Base-by-base conservation (phyloP, 2,329 filamentous ascomycete genomes). In the Emydomyces testavorans region DNA sequence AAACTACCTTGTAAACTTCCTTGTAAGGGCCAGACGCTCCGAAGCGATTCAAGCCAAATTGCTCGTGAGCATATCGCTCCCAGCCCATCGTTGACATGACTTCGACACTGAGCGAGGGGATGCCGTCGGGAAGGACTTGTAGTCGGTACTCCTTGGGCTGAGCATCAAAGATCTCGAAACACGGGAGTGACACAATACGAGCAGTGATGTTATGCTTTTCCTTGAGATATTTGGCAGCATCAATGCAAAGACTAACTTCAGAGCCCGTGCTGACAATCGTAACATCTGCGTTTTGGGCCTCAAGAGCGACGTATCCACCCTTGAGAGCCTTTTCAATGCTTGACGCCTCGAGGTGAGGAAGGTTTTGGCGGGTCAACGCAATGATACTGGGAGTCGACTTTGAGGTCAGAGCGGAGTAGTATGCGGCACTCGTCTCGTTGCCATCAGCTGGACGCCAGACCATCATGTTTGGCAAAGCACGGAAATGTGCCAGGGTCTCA, bases 1-100 rank as follows among this genome's bases (percentile, higher is more conserved):
- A n/a, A n/a, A n/a, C n/a, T 75, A 75, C 85, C 77, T 85, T 83
- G 79, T 98, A 98, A 53, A 98, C 88, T 62, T 96, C 83, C 82
- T 90, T 90, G 78, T 96, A 96, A 58, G 90, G 83, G 62, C 90
- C 92, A 49, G 86, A 94, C 58, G 90, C 90, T 80, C 92, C 92
- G 71, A 98, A 98, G 67, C 92, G 81, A 83, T 98, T 98, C 58
- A 98, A 81, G 67, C 92, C 92, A 64, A 98, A 98, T 76, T 98
- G 92, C 80, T 98, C 92, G 73, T 98, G 90, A 51, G 88, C 85
- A 75, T 96, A 98, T 71, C 90, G 85, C 79, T 96, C 89, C 92
- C 92, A 98, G 60, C 92, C 92, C 72, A 95, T 82, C 58, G 92
- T 98, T 70, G 79, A 84, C 85, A 94, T 93, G 68, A 88, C 89